A percentile compares a stretch with the other conserved stretches of the same genome.
These are phyloP conservation scores for Candida koratica DNA, from an alignment of 805 yeast genomes.

Conservation along the genomic window DNA sequence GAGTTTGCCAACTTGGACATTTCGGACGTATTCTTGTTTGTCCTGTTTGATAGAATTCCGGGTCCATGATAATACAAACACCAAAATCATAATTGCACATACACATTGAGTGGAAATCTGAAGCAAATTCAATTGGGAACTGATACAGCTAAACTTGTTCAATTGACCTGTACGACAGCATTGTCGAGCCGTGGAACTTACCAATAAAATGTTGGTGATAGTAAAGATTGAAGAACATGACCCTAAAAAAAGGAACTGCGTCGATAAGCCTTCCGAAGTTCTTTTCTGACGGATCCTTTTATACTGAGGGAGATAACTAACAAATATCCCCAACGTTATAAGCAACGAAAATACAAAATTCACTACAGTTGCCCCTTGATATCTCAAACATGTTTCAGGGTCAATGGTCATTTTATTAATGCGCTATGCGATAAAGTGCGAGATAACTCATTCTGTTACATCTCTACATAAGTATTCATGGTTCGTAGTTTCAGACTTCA, in stretches of 20 bases:
- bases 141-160: conserved; percentile 54
- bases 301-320: conserved; percentile 77
- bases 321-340: conserved; percentile 63
- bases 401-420: conserved; percentile 9
- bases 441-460: too few species aligned
- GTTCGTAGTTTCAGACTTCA: too few species aligned
- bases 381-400: conserved; percentile 35
- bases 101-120: conserved; percentile 64
- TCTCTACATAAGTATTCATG: too few species aligned
- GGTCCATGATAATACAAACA: conserved; percentile 50
- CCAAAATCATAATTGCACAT: conserved; percentile 55
- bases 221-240: conserved; percentile 66
- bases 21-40: conserved; percentile 38
- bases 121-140: conserved; percentile 59
- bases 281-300: conserved; percentile 50
- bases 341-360: conserved; percentile 48
- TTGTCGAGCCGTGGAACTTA: conserved; percentile 55
- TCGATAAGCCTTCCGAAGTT: conserved; percentile 76
- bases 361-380: conserved; percentile 45
- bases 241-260: conserved; percentile 67
- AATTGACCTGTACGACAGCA: conserved; percentile 53
- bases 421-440: neutral
- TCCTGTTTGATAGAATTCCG: conserved; percentile 45
- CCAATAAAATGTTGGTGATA: conserved; percentile 58
- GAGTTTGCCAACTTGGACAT: conserved; percentile 38